phyloP scores from a whole-genome alignment of 2,329 filamentous ascomycete species.

The Ustilaginoidea virens region DNA sequence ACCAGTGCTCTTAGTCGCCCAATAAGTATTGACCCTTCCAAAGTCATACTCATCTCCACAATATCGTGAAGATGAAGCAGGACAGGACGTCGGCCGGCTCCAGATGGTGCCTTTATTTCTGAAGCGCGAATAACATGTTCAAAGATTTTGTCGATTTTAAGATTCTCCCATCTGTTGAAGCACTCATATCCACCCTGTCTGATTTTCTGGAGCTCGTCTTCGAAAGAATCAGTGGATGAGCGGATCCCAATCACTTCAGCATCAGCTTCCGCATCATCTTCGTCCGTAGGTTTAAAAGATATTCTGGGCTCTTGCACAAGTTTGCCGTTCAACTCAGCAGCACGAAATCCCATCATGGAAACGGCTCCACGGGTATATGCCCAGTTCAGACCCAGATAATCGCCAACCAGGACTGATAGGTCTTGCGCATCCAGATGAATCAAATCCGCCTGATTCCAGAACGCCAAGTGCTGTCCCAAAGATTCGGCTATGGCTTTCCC shows the following conservation, averaged over 20 bases:
- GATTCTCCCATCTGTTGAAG: conserved; percentile 39
- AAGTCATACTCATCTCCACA: conserved; percentile 56
- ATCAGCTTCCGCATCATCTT: conserved; percentile 20
- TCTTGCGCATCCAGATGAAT: conserved; percentile 54
- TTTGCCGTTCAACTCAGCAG: conserved; percentile 38
- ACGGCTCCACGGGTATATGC: conserved; percentile 30
- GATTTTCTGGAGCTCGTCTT: conserved; percentile 29
- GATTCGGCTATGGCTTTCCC: conserved; percentile 22
- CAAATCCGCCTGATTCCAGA: conserved; percentile 47
- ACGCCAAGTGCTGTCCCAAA: conserved; percentile 48
- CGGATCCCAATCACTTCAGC: conserved; percentile 15
- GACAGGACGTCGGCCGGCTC: conserved; percentile 28
- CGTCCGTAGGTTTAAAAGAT: conserved; percentile 14
- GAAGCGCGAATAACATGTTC: conserved; percentile 39
- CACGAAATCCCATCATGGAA: conserved; percentile 39
- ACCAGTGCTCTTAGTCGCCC: conserved; percentile 55
- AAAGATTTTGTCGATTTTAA: conserved; percentile 43
- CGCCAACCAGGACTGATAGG: conserved; percentile 52
- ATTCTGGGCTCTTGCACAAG: conserved; percentile 30
- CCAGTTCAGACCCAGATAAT: conserved; percentile 51
- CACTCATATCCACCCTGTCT: conserved; percentile 21
- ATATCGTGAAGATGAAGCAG: conserved; percentile 73
- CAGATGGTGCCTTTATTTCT: conserved; percentile 17
- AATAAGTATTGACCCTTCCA: conserved; percentile 55
- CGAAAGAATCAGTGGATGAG: conserved; percentile 13